Percentiles rank a stretch among this genome's conserved stretches.
phyloP scores from a whole-genome alignment of 257 asterid species.

The Penstemon davidsonii region DNA sequence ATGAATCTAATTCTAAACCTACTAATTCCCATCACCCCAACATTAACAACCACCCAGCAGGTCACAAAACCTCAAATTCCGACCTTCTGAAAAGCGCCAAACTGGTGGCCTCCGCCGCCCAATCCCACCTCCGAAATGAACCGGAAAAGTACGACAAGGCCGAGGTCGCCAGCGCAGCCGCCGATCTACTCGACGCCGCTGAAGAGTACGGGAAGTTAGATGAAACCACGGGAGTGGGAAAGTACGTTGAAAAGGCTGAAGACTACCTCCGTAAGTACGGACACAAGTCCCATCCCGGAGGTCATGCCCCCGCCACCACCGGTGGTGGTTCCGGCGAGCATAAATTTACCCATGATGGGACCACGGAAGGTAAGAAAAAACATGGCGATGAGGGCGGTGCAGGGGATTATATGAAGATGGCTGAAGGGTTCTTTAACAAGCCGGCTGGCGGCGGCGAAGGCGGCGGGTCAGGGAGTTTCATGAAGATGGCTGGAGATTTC shows the following conservation, averaged over 20 bases:
- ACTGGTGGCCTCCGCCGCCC: constrained; percentile 54
- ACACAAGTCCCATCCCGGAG: constrained; percentile 13
- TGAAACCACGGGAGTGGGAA: constrained; percentile 45
- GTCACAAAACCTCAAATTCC: constrained; percentile 29
- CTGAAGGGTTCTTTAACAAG: constrained; percentile 30
- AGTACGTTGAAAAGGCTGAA: constrained; percentile 61
- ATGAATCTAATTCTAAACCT: constrained; percentile 22
- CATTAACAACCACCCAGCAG: neutral
- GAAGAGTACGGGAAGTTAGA: constrained; percentile 50
- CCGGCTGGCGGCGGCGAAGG: constrained; percentile 17
- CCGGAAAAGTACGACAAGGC: constrained; percentile 37
- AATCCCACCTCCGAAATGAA: constrained; percentile 37
- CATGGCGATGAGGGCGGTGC: constrained; percentile 22
- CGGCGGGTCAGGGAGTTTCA: constrained; percentile 24
- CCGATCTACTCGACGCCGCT: constrained; percentile 47
- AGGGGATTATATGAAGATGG: constrained; percentile 35
- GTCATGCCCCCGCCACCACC: neutral
- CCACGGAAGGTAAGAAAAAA: neutral
- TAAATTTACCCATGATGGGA: too few relatives aligned
- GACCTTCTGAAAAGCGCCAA: constrained; percentile 43
- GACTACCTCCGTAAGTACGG: constrained; percentile 51
- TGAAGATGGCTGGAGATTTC: constrained; percentile 41
- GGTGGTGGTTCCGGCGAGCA: neutral
- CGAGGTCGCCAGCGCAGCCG: constrained; percentile 50
- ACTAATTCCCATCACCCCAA: constrained; percentile 22